A percentile compares a stretch with the other conserved stretches of the same genome.
Conservation (phyloP, 805 yeast species). For the Myxozyma geophila region DNA sequence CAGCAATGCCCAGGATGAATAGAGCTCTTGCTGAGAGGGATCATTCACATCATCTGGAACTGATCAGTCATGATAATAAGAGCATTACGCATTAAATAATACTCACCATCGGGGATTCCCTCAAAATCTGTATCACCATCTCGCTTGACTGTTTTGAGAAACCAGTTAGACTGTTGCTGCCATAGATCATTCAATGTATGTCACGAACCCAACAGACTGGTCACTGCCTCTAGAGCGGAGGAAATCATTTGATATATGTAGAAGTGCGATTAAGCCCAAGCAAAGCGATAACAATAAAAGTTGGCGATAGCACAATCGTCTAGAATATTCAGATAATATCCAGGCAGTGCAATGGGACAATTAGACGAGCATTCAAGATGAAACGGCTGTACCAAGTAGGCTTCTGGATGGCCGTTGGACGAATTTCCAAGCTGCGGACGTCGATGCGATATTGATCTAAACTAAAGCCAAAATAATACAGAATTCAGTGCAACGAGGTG, state of each 20-base stretch:
- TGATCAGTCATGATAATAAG: background rate
- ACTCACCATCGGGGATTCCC: slow-evolving; percentile 15
- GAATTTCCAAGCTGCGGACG: background rate
- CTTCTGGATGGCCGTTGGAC: too few relatives aligned
- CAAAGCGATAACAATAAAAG: too few relatives aligned
- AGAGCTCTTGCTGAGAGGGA: slow-evolving; percentile 92
- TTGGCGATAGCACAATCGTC: background rate
- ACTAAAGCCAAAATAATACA: too few relatives aligned
- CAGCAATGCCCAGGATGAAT: slow-evolving; percentile 95
- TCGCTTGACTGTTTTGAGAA: slow-evolving; percentile 9
- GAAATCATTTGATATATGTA: slow-evolving; percentile 6
- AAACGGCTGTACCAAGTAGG: background rate
- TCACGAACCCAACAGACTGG: slow-evolving; percentile 3
- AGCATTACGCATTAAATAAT: background rate
- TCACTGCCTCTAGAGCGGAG: slow-evolving; percentile 1
- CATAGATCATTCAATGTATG: background rate
- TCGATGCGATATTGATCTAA: too few relatives aligned
- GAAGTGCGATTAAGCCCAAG: too few relatives aligned
- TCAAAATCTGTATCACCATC: slow-evolving; percentile 20
- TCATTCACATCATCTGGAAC: slow-evolving; percentile 47
- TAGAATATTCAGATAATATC: background rate
- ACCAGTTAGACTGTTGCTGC: background rate
- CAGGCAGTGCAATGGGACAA: background rate
- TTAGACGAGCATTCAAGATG: background rate
- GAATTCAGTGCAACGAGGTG: too few relatives aligned